phyloP scores from a whole-genome alignment of 2,329 filamentous ascomycete genomes.

The Raffaelea albimanens region DNA sequence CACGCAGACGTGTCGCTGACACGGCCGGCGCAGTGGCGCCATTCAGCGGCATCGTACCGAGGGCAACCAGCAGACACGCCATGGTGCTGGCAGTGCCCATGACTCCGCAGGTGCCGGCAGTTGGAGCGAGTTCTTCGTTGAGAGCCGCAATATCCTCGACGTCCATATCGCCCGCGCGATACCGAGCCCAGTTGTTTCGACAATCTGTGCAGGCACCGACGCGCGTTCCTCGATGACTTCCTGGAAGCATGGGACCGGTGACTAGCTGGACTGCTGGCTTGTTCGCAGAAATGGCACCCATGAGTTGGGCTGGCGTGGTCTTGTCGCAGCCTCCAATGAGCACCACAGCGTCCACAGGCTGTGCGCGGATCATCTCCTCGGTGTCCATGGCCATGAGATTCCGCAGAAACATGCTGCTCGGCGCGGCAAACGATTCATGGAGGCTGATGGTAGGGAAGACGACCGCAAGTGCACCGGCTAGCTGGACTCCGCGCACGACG shows the following conservation, averaged over 20 bases:
- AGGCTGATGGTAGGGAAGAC: conserved; percentile 68
- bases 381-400: conserved; percentile 76
- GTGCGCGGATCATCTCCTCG: conserved; percentile 66
- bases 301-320: conserved; percentile 63
- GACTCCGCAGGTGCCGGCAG: conserved; percentile 73
- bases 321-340: conserved; percentile 67
- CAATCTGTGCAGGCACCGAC: conserved; percentile 70
- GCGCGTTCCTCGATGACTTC: conserved; percentile 19
- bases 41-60: conserved; percentile 70
- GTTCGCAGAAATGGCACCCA: conserved; percentile 67
- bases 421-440: conserved; percentile 58
- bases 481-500: conserved; percentile 56
- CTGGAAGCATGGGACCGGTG: conserved; percentile 51
- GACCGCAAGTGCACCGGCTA: conserved; percentile 57
- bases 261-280: conserved; percentile 61
- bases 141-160: conserved; percentile 62
- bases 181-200: conserved; percentile 63
- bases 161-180: conserved; percentile 54
- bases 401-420: conserved; percentile 65
- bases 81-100: conserved; percentile 93
- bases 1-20: conserved; percentile 68
- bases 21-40: conserved; percentile 72
- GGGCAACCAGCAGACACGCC: conserved; percentile 72
- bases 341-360: conserved; percentile 59
- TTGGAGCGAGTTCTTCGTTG: conserved; percentile 65